Percentiles rank a stretch among this genome's conserved stretches.
These are phyloP conservation scores for Mortierella sp. DNA, from an alignment of 371 early-diverging fungal species.

Conservation along the genomic window DNA sequence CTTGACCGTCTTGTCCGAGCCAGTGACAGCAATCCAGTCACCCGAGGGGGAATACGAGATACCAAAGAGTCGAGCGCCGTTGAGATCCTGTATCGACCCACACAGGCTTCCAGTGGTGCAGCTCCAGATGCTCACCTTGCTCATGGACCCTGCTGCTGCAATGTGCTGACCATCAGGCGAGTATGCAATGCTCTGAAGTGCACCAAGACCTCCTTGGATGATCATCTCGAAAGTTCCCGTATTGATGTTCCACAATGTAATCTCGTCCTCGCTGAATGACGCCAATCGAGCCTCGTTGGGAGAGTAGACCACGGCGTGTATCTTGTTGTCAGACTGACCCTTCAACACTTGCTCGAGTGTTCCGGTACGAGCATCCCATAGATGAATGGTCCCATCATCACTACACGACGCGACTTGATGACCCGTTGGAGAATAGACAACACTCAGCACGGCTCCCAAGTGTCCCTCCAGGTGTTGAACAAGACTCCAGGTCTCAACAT, in stretches of 20 bases:
- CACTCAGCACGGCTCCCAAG: background rate
- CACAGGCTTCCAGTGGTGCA: background rate
- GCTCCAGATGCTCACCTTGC: background rate
- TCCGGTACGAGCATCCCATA: background rate
- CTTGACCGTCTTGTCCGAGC: too few species aligned
- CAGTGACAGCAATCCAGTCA: too few species aligned
- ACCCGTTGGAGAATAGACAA: background rate
- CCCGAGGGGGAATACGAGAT: too few species aligned
- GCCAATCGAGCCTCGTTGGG: too few species aligned
- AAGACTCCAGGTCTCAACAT: background rate
- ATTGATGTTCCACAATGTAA: background rate
- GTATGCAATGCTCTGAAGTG: background rate
- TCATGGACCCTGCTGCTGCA: background rate
- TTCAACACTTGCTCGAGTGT: background rate
- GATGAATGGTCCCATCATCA: background rate
- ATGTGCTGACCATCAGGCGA: background rate
- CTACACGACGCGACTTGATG: background rate
- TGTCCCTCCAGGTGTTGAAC: background rate
- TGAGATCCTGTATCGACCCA: too few species aligned
- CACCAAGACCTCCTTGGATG: too few species aligned
- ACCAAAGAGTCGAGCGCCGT: too few species aligned
- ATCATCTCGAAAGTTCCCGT: too few species aligned
- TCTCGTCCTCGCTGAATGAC: background rate
- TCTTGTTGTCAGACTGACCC: background rate
- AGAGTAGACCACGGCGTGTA: too few species aligned